These are phyloP conservation scores for Daldinia sp. DNA, from an alignment of 2,329 filamentous ascomycete genomes.

Conservation along the genomic window DNA sequence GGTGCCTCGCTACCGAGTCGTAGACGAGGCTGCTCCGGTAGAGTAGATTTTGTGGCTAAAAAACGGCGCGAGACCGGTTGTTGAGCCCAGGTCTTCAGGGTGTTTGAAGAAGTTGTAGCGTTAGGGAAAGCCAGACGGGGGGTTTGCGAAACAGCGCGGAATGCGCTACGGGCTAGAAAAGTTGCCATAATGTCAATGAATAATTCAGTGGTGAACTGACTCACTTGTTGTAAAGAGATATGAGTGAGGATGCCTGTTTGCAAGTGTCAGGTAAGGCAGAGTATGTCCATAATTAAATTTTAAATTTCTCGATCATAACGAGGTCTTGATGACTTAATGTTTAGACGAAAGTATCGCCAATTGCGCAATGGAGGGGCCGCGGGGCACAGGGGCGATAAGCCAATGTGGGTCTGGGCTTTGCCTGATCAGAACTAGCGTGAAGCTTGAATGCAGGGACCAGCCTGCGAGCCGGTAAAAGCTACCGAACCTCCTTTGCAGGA, in stretches of 20 bases:
- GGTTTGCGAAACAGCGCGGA: conserved; percentile 21
- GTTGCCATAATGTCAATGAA: conserved; percentile 20
- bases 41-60: conserved; percentile 16
- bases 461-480: conserved; percentile 13
- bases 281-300: conserved; percentile 4
- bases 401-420: background rate
- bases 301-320: background rate
- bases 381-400: background rate
- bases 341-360: background rate
- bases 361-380: conserved; percentile 4
- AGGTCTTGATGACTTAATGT: background rate
- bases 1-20: conserved; percentile 60
- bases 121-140: conserved; percentile 32
- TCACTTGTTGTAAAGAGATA: background rate
- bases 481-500: conserved; percentile 4
- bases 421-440: conserved; percentile 2
- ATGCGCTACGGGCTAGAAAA: conserved; percentile 24
- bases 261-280: background rate
- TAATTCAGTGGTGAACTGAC: background rate
- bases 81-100: background rate
- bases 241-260: background rate
- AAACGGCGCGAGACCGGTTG: conserved; percentile 14
- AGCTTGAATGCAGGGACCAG: conserved; percentile 32
- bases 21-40: conserved; percentile 33
- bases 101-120: conserved; percentile 4